These are phyloP conservation scores for Talaromyces sp. DNA, from an alignment of 2,329 filamentous ascomycete genomes.

Conservation along the genomic window DNA sequence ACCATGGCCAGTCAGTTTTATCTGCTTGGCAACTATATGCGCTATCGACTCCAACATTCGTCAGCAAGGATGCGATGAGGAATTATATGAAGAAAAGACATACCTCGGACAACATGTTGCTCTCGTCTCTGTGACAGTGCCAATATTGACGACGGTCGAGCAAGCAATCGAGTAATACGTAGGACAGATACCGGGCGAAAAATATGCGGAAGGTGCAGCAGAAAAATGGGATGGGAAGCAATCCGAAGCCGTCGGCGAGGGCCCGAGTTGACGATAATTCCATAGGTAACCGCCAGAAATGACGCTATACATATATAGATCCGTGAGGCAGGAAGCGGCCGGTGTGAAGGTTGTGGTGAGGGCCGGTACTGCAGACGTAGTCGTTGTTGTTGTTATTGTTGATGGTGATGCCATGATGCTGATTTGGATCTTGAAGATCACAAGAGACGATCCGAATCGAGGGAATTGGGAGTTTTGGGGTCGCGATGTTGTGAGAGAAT, in stretches of 20 bases:
- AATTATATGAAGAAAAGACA: background rate
- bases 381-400: background rate
- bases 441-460: too few species aligned
- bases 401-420: background rate
- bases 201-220: background rate
- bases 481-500: background rate
- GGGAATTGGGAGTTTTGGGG: background rate
- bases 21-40: slow-evolving; percentile 8
- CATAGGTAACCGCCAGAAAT: background rate
- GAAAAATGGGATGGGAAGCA: slow-evolving; percentile 11
- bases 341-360: slow-evolving; percentile 13
- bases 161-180: slow-evolving; percentile 3
- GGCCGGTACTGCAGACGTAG: background rate
- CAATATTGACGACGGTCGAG: slow-evolving; percentile 6
- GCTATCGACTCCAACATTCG: background rate
- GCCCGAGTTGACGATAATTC: slow-evolving; percentile 12
- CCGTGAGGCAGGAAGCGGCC: slow-evolving; percentile 10
- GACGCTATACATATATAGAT: slow-evolving; percentile 1
- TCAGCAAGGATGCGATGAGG: background rate
- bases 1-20: slow-evolving; percentile 8
- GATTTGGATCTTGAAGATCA: background rate
- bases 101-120: slow-evolving; percentile 16
- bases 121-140: slow-evolving; percentile 8
- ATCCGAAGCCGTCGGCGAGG: slow-evolving; percentile 1
- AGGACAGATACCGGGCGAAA: slow-evolving; percentile 13